Percentiles rank a stretch among this genome's conserved stretches.
phyloP scores from a whole-genome alignment of 257 asterid species.

The Avicennia marina region DNA sequence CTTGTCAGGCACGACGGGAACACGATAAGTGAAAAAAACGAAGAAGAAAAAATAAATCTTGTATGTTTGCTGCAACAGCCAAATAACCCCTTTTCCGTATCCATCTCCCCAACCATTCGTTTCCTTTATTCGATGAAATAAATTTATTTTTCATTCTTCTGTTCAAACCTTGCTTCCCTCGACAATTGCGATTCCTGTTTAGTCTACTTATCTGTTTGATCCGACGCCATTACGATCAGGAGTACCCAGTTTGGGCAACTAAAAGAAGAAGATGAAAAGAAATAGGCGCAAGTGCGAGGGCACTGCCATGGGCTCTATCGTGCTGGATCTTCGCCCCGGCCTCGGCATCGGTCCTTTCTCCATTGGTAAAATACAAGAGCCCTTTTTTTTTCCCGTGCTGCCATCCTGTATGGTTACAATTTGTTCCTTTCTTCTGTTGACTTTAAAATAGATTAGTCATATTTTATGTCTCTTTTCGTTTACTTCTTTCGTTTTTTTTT shows the following conservation, averaged over 20 bases:
- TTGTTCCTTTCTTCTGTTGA: background rate
- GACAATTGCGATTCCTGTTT: background rate
- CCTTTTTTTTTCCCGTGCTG: background rate
- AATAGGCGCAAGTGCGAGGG: slow-evolving; percentile 78
- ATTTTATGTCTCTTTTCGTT: no score
- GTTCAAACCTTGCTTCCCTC: background rate
- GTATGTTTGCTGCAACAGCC: background rate
- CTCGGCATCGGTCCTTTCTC: slow-evolving; percentile 67
- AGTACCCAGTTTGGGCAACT: no score
- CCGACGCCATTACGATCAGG: no score
- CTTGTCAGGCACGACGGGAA: no score
- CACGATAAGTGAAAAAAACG: background rate
- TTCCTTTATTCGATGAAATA: background rate
- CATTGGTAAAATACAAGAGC: slow-evolving; percentile 36
- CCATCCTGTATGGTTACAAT: background rate
- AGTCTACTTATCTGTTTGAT: background rate
- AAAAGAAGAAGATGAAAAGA: slow-evolving; percentile 67
- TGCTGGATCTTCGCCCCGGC: slow-evolving; percentile 86
- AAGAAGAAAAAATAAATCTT: background rate
- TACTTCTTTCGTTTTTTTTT: no score
- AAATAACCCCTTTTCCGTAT: background rate
- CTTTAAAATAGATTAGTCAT: no score
- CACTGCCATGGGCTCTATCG: slow-evolving; percentile 75
- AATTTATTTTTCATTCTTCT: background rate
- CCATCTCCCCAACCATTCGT: background rate